Evolutionary conservation across 495 filamentous ascomycete species (phyloP).

Genomic region (Hypoxylon trugodes): DNA sequence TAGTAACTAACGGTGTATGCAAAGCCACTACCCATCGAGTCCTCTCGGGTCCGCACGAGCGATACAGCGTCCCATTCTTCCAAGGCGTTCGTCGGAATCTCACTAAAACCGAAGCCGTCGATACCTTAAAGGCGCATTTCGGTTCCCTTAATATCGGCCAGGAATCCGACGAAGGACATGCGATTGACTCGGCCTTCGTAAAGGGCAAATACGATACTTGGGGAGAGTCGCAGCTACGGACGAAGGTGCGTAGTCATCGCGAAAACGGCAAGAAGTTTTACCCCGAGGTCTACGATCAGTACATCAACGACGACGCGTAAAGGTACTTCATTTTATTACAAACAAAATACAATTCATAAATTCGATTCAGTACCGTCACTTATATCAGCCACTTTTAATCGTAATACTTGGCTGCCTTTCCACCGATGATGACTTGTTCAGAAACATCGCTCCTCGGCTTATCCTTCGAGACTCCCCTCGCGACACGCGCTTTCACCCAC

Average conservation of each 20-base stretch:
- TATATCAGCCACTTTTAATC: slow-evolving; percentile 21
- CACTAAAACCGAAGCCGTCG: slow-evolving; percentile 50
- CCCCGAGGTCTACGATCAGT: slow-evolving; percentile 49
- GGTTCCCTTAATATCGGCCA: slow-evolving; percentile 8
- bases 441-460: slow-evolving; percentile 35
- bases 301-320: slow-evolving; percentile 47
- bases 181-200: slow-evolving; percentile 55
- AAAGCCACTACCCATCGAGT: slow-evolving; percentile 64
- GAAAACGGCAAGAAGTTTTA: slow-evolving; percentile 54
- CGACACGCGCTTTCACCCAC: slow-evolving; percentile 53
- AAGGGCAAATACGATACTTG: slow-evolving; percentile 55
- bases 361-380: not conserved
- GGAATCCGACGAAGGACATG: slow-evolving; percentile 35
- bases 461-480: slow-evolving; percentile 28
- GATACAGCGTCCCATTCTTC: slow-evolving; percentile 58
- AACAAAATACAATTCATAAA: not conserved
- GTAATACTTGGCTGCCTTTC: slow-evolving; percentile 44
- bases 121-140: slow-evolving; percentile 45
- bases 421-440: slow-evolving; percentile 42
- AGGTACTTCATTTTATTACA: not conserved
- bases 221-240: slow-evolving; percentile 58
- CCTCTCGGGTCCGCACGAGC: slow-evolving; percentile 42
- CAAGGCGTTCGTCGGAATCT: slow-evolving; percentile 54
- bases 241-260: slow-evolving; percentile 54
- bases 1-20: slow-evolving; percentile 60